Conservation (phyloP, 805 yeast species). For the Pichia californica region DNA sequence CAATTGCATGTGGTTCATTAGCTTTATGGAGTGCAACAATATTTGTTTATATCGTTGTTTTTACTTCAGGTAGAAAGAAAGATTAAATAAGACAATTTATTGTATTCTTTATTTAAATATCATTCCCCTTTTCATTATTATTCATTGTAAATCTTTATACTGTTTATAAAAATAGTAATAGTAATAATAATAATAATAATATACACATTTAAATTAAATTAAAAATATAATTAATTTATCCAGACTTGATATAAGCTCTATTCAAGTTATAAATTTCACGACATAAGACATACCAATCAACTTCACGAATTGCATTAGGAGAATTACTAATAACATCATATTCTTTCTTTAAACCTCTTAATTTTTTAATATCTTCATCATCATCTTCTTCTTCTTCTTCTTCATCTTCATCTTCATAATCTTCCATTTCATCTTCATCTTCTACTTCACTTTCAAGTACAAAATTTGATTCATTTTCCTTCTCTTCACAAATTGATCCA, state of each 20-base stretch:
- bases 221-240: not conserved
- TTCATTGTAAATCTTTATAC: not conserved
- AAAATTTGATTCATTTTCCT: not conserved
- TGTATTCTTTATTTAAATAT: too few species aligned
- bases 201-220: not conserved
- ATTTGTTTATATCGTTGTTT: slow-evolving; percentile 40
- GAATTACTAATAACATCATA: slow-evolving; percentile 30
- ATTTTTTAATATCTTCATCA: not conserved
- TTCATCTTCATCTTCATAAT: too few species aligned
- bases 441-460: slow-evolving; percentile 13
- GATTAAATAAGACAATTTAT: slow-evolving; percentile 6
- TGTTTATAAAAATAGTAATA: not conserved
- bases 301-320: slow-evolving; percentile 43
- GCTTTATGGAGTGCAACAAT: slow-evolving; percentile 61
- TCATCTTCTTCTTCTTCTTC: too few species aligned
- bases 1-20: slow-evolving; percentile 69
- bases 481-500: slow-evolving; percentile 1
- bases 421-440: slow-evolving; percentile 11
- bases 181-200: too few species aligned
- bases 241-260: slow-evolving; percentile 47
- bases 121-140: too few species aligned
- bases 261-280: slow-evolving; percentile 77
- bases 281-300: slow-evolving; percentile 86
- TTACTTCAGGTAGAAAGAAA: slow-evolving; percentile 8
- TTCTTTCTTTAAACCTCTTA: slow-evolving; percentile 1